phyloP scores from a whole-genome alignment of 768 basidiomycete species.

The Boletus eberwhitei region DNA sequence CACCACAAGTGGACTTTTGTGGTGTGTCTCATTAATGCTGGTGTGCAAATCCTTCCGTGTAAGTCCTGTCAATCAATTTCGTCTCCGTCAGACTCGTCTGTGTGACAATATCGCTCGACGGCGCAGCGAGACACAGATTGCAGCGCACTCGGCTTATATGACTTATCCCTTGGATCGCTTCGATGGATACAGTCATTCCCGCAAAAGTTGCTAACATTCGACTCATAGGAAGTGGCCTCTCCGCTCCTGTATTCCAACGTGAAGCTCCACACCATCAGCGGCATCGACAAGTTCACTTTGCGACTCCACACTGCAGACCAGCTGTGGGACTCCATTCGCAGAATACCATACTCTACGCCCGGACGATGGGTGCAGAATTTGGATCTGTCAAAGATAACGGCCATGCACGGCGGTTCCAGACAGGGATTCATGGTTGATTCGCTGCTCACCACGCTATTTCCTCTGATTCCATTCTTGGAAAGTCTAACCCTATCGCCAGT shows the following conservation, averaged over 20 bases:
- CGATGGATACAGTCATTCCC: neutral
- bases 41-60: conserved; percentile 42
- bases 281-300: conserved; percentile 57
- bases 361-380: conserved; percentile 82
- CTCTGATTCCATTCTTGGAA: conserved; percentile 62
- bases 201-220: conserved; percentile 13
- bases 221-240: conserved; percentile 54
- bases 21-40: conserved; percentile 31
- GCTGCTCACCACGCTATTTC: conserved; percentile 60
- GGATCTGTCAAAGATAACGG: conserved; percentile 59
- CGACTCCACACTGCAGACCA: conserved; percentile 61
- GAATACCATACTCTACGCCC: conserved; percentile 83
- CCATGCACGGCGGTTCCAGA: conserved; percentile 38
- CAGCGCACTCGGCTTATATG: neutral
- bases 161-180: neutral
- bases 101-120: neutral
- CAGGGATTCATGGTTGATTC: conserved; percentile 59
- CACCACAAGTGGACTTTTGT: conserved; percentile 1
- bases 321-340: conserved; percentile 84
- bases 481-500: conserved; percentile 51
- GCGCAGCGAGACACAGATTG: neutral
- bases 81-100: neutral
- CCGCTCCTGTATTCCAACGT: conserved; percentile 66
- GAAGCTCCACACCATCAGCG: conserved; percentile 38
- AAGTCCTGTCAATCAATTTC: conserved; percentile 16